These are phyloP conservation scores for Plenodomus lindquistii DNA, from an alignment of 2,329 filamentous ascomycete genomes.

Conservation along the genomic window DNA sequence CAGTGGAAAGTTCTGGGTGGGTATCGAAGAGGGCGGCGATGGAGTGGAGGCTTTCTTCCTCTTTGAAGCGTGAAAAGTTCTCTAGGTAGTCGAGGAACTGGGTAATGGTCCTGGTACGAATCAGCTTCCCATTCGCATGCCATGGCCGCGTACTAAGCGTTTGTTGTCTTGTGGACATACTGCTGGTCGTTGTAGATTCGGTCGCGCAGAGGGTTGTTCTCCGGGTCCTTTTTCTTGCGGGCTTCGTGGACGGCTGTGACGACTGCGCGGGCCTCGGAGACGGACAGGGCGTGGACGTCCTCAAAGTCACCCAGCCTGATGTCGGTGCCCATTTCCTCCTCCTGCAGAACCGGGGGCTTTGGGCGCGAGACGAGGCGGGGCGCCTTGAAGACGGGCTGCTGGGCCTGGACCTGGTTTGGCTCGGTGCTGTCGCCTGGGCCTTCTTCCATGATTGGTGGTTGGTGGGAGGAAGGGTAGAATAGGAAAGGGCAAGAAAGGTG, in stretches of 20 bases:
- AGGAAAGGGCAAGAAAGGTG: background rate
- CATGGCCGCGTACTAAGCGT: slow-evolving; percentile 10
- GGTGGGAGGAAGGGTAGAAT: background rate
- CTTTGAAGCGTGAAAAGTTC: slow-evolving; percentile 93
- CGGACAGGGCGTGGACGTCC: slow-evolving; percentile 84
- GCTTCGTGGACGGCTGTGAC: slow-evolving; percentile 87
- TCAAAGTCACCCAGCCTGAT: slow-evolving; percentile 94
- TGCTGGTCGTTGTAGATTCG: slow-evolving; percentile 64
- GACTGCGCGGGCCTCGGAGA: slow-evolving; percentile 89
- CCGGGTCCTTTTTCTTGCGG: slow-evolving; percentile 68
- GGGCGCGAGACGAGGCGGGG: slow-evolving; percentile 43
- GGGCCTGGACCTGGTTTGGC: background rate
- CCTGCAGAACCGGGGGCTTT: slow-evolving; percentile 70
- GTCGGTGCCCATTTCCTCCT: slow-evolving; percentile 82
- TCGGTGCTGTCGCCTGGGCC: slow-evolving; percentile 10
- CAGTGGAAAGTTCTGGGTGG: slow-evolving; percentile 80
- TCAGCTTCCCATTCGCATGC: slow-evolving; percentile 11
- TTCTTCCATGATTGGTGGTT: slow-evolving; percentile 33
- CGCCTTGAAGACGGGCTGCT: slow-evolving; percentile 24
- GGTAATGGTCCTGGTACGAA: slow-evolving; percentile 67
- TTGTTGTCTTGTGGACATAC: slow-evolving; percentile 23
- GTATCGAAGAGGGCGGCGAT: slow-evolving; percentile 84
- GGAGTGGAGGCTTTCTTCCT: slow-evolving; percentile 92
- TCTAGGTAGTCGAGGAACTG: slow-evolving; percentile 94
- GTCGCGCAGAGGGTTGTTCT: slow-evolving; percentile 74